A percentile compares a stretch with the other conserved stretches of the same genome.
Conservation (phyloP, 2,329 filamentous ascomycete species). For the Penicillium janthinellum region DNA sequence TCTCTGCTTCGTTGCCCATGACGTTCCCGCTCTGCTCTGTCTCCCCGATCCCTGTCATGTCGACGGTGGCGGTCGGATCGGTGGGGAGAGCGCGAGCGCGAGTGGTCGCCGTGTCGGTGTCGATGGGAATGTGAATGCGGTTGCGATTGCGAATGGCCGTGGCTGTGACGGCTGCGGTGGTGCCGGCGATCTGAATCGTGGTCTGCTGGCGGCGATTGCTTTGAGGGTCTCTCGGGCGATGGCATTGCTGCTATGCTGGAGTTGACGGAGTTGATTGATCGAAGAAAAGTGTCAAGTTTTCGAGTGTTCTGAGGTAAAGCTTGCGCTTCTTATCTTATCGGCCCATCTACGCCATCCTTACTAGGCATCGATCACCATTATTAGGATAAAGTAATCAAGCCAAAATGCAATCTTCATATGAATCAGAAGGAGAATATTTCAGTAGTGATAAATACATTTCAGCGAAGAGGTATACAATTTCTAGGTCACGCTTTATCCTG, state of each 20-base stretch:
- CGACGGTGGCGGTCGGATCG: conserved; percentile 39
- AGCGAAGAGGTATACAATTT: conserved; percentile 27
- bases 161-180: conserved; percentile 21
- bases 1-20: conserved; percentile 19
- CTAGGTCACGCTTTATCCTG: conserved; percentile 7
- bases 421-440: background rate
- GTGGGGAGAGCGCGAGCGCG: conserved; percentile 43
- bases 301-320: background rate
- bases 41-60: conserved; percentile 36
- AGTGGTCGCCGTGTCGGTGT: conserved; percentile 26
- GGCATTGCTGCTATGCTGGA: conserved; percentile 16
- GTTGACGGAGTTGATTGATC: background rate
- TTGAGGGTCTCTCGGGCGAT: conserved; percentile 14
- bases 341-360: background rate
- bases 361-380: background rate
- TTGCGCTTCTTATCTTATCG: conserved; percentile 15
- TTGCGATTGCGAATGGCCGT: conserved; percentile 16
- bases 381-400: background rate
- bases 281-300: conserved; percentile 4
- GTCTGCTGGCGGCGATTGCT: conserved; percentile 7
- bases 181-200: conserved; percentile 15
- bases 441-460: conserved; percentile 29
- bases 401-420: background rate
- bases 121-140: conserved; percentile 21
- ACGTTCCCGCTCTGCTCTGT: conserved; percentile 19